phyloP scores from a whole-genome alignment of 148 eudicot genomes.

The Arbutus unedo region DNA sequence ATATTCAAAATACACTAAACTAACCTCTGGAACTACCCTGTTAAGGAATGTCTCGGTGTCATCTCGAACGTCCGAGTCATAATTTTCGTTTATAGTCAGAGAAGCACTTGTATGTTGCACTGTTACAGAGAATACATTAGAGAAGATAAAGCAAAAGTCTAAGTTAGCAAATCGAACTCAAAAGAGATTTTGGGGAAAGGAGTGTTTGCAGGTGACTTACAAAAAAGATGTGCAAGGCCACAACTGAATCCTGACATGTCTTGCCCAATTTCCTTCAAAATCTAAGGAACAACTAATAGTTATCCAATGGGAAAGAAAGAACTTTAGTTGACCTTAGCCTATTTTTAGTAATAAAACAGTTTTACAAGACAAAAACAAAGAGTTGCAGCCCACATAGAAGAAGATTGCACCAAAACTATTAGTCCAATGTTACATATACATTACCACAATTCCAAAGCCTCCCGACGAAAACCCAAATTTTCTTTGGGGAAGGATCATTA shows the following conservation, averaged over 20 bases:
- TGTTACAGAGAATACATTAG: constrained; percentile 33
- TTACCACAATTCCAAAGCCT: too few species aligned
- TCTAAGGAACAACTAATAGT: constrained; percentile 29
- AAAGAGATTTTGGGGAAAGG: background rate
- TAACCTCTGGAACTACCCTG: constrained; percentile 88
- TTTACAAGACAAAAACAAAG: background rate
- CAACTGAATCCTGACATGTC: constrained; percentile 83
- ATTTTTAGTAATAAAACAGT: background rate
- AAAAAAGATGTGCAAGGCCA: constrained; percentile 88
- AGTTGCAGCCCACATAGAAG: background rate
- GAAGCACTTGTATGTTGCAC: constrained; percentile 99
- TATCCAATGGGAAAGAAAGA: background rate
- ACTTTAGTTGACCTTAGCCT: background rate
- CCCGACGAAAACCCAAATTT: background rate
- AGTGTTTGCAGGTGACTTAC: constrained; percentile 41
- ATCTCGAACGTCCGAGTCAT: constrained; percentile 82
- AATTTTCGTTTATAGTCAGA: constrained; percentile 87
- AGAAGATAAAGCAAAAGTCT: constrained; percentile 4
- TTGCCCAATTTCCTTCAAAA: constrained; percentile 80
- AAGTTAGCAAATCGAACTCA: background rate
- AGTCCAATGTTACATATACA: too few species aligned
- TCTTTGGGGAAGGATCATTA: background rate
- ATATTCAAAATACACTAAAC: constrained; percentile 15
- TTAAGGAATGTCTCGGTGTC: constrained; percentile 95
- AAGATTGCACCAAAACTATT: background rate